Conservation (phyloP, 73 alveolate species). For the Paramecium caudatum region DNA sequence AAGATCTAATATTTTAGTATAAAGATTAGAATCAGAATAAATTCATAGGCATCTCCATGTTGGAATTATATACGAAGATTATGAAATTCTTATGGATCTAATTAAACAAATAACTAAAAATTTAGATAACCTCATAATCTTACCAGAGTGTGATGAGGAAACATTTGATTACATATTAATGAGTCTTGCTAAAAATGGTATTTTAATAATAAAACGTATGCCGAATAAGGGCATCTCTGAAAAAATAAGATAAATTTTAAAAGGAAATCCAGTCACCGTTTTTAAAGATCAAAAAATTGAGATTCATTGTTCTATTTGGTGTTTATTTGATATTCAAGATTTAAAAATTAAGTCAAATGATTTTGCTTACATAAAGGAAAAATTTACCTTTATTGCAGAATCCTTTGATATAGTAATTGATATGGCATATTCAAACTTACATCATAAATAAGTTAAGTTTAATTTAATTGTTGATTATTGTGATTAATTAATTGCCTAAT, state of each 20-base stretch:
- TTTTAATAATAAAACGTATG: constrained; percentile 7
- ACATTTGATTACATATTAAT: constrained; percentile 35
- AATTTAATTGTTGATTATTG: constrained; percentile 49
- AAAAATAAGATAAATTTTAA: background rate
- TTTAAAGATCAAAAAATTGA: background rate
- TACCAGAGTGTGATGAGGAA: constrained; percentile 63
- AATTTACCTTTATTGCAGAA: background rate
- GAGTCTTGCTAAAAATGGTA: constrained; percentile 36
- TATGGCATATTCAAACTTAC: constrained; percentile 47
- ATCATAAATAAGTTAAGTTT: background rate
- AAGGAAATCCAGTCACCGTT: background rate
- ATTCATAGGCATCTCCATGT: constrained; percentile 1
- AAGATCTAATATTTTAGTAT: constrained; percentile 23
- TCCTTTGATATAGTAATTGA: constrained; percentile 58
- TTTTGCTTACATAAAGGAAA: background rate
- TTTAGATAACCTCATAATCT: background rate
- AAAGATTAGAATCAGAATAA: background rate
- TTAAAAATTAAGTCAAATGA: background rate
- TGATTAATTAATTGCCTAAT: background rate
- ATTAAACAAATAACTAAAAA: background rate
- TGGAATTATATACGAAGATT: constrained; percentile 52
- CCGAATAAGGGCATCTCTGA: background rate
- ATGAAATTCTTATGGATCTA: constrained; percentile 32
- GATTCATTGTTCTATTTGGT: constrained; percentile 37
- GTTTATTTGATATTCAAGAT: constrained; percentile 48